These are phyloP conservation scores for Geosmithia flava DNA, from an alignment of 2,329 filamentous ascomycete species.

Conservation along the genomic window DNA sequence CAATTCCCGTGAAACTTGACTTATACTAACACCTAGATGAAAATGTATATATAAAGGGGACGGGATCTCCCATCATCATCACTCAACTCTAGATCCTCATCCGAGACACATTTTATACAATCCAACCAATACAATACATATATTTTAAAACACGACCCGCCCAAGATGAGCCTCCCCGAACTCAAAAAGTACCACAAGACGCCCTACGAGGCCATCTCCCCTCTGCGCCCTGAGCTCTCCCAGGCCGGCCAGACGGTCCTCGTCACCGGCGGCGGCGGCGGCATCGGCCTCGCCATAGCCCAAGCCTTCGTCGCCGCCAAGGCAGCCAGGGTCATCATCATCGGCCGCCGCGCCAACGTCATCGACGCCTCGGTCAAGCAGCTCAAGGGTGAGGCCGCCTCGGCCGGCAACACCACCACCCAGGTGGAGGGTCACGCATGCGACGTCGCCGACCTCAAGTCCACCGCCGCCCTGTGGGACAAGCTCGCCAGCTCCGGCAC, in stretches of 20 bases:
- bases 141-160: not conserved
- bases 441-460: not conserved
- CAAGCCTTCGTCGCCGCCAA: constrained; percentile 3
- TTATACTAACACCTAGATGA: too few species aligned
- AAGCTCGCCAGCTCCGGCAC: constrained; percentile 23
- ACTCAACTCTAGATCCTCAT: too few species aligned
- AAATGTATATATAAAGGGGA: too few species aligned
- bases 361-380: not conserved
- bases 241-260: constrained; percentile 11
- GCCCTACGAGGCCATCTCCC: constrained; percentile 15
- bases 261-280: constrained; percentile 5
- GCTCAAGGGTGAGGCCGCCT: not conserved
- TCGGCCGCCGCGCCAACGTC: not conserved
- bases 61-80: too few species aligned
- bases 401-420: not conserved
- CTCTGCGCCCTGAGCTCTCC: constrained; percentile 16
- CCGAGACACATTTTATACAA: not conserved
- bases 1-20: too few species aligned
- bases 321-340: not conserved
- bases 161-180: not conserved
- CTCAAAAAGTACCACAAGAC: constrained; percentile 9
- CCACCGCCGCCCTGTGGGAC: constrained; percentile 1
- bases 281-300: constrained; percentile 5
- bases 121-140: not conserved
- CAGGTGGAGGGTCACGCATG: not conserved